Evolutionary conservation across 1,284 basidiomycete genomes (phyloP), one percentile per base, ranked within the genome.

Genomic region (Cutaneotrichosporon sp.): DNA sequence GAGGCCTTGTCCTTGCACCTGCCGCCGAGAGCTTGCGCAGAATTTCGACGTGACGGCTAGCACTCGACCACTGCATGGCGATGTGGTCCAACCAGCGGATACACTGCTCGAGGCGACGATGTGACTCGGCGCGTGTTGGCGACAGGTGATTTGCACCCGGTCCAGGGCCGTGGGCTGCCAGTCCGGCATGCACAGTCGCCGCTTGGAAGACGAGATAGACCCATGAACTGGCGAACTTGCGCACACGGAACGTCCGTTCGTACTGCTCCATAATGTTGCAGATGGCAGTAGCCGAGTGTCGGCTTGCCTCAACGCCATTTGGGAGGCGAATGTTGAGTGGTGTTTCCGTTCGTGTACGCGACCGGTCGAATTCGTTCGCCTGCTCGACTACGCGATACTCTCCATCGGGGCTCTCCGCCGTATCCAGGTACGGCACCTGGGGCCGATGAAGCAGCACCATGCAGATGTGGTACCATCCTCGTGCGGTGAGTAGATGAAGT

Each of bases 121-220:
- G 19, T 4, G 27, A 35, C 39, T 59, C 57, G 1, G 50, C 32
- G 11, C 53, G 44, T 20, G 31, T n/a, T 2, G 41, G 46, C 4
- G 47, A 34, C 12, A 46, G 27, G 17, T 46, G 38, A 12, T 37
- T 34, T 12, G 41, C 32, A 4, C 12, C 32, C 4, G 27, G 17
- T 12, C 19, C 33, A 4, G 49, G 49, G 5, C 33, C 38, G 17
- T 59, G 53, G 3, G 50, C 46, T 0, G 57, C 57, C 9, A 59
- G 48, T 2, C 57, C 57, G 1, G 57, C 53, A 16, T 55, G 53
- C 12, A 59, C 57, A 1, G 57, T 55, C 5, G 43, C 53, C 4
- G 57, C 57, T 41, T 59, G 57, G 53, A 55, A 59, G 10, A 52
- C 44, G 41, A 59, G 53, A 35, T 59, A 59, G 8, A 55, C 51